phyloP scores from a whole-genome alignment of 2,329 filamentous ascomycete species.

The Aspergillus costaricaensis region DNA sequence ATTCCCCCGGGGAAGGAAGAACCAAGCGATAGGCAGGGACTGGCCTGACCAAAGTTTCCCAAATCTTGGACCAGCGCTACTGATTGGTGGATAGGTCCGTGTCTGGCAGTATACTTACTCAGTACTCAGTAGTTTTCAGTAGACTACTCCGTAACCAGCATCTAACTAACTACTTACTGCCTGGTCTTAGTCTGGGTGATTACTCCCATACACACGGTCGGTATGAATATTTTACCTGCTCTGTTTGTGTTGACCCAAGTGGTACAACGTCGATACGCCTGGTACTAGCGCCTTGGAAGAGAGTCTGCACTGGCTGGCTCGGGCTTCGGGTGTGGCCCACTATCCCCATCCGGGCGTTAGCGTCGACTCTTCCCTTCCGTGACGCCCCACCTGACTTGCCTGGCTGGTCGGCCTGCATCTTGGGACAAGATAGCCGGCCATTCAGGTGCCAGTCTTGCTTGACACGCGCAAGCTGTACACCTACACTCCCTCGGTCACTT shows the following conservation, averaged over 20 bases:
- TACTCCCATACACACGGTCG: too few relatives aligned
- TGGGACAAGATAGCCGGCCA: background rate
- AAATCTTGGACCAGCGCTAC: background rate
- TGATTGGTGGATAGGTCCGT: constrained; percentile 7
- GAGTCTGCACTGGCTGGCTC: background rate
- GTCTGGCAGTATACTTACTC: background rate
- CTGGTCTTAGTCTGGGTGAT: too few relatives aligned
- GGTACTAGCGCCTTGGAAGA: background rate
- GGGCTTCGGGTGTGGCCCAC: background rate
- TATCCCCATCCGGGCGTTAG: background rate
- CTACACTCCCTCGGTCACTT: too few relatives aligned
- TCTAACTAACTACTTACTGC: too few relatives aligned
- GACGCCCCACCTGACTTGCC: constrained; percentile 9
- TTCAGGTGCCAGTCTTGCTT: background rate
- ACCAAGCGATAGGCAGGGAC: constrained; percentile 11
- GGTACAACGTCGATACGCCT: background rate
- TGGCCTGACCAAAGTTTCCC: background rate
- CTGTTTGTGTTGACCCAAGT: background rate
- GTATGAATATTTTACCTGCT: too few relatives aligned
- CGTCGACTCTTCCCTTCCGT: background rate
- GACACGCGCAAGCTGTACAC: background rate
- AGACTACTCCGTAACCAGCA: too few relatives aligned
- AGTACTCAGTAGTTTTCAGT: too few relatives aligned
- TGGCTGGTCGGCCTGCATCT: constrained; percentile 15
- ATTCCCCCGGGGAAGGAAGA: constrained; percentile 10